Base-by-base conservation (phyloP, 1,284 basidiomycete genomes). In the Malassezia nana region DNA sequence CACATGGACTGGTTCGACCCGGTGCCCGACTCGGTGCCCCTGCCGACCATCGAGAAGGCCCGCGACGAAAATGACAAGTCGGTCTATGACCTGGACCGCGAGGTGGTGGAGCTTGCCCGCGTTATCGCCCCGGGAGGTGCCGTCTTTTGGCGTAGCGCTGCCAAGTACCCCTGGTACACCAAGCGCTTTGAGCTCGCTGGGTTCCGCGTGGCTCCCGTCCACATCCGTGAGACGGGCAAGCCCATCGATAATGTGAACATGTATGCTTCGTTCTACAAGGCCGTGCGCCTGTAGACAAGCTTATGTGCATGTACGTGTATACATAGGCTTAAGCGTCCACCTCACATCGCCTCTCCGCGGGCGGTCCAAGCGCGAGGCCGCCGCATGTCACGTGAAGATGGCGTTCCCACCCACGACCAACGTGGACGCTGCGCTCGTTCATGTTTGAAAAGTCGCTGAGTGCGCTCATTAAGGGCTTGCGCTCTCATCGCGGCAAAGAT, bases 1-100 rank as follows among this genome's bases (percentile, higher is more conserved):
- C 83, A 84, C 56, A 79, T 86, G 59, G 85, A 86, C 66, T 85
- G 78, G 84, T 86, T 85, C 70, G 74, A 79, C 28, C 81, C 81
- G 2, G 81, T 80, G 18, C 78, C 81, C 4, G 69, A 75, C 1
- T 57, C 60, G 1, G 70, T 66, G 6, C 76, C 78, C 0, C 70
- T 78, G n/a, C 76, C 76, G 4, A 63, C 61, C 16, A 46, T 72
- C 32, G 64, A 66, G 52, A 48, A 55, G 47, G 73, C 74, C 13
- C 70, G 64, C 51, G 75, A 77, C 62, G 74, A 75, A 29, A 58
- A 74, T 22, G 76, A 76, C 46, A 55, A 67, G 49, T 51, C 71
- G 61, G 59, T 79, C 66, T 64, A 62, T 52, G 83, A 82, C 50
- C 79, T 81, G 15, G 80, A 83, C 50, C 78, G 81, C 41, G 84